phyloP scores from a whole-genome alignment of 768 basidiomycete species.

The Hemileccinum rubropunctum region DNA sequence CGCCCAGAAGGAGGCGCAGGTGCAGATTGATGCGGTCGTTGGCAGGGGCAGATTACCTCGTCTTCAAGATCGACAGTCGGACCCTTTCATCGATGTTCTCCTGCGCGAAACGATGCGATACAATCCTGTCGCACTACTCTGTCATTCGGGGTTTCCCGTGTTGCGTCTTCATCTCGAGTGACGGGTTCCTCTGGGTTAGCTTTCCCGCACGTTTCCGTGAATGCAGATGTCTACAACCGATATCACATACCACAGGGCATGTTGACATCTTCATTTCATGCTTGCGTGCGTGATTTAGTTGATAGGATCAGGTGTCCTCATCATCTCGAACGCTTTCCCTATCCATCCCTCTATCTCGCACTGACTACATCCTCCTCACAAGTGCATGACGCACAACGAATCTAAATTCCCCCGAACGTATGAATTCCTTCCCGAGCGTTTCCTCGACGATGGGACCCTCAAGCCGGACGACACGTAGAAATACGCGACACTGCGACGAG shows the following conservation, averaged over 20 bases:
- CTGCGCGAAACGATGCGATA: conserved; percentile 12
- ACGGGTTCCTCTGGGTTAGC: conserved; percentile 6
- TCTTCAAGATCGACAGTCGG: conserved; percentile 7
- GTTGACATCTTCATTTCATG: background rate
- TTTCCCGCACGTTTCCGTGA: conserved; percentile 29
- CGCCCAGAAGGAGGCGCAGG: conserved; percentile 13
- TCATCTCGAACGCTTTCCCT: conserved; percentile 1
- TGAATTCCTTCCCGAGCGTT: conserved; percentile 39
- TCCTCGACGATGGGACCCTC: conserved; percentile 24
- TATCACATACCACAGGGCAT: conserved; percentile 46
- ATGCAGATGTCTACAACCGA: conserved; percentile 41
- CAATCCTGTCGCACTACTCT: conserved; percentile 7
- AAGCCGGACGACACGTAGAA: conserved; percentile 8
- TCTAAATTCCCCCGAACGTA: conserved; percentile 36
- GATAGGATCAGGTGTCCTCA: conserved; percentile 2
- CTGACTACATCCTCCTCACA: background rate
- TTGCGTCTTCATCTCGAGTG: background rate
- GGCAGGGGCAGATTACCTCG: conserved; percentile 5
- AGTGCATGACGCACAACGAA: conserved; percentile 16
- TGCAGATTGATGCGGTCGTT: conserved; percentile 7
- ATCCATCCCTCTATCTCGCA: background rate
- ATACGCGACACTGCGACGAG: no score
- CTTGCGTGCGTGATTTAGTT: no score
- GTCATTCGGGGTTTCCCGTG: background rate
- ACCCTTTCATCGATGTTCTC: conserved; percentile 14